A percentile compares a stretch with the other conserved stretches of the same genome.
Conservation (phyloP, 163 green algal species). For the Chlorella variabilis region DNA sequence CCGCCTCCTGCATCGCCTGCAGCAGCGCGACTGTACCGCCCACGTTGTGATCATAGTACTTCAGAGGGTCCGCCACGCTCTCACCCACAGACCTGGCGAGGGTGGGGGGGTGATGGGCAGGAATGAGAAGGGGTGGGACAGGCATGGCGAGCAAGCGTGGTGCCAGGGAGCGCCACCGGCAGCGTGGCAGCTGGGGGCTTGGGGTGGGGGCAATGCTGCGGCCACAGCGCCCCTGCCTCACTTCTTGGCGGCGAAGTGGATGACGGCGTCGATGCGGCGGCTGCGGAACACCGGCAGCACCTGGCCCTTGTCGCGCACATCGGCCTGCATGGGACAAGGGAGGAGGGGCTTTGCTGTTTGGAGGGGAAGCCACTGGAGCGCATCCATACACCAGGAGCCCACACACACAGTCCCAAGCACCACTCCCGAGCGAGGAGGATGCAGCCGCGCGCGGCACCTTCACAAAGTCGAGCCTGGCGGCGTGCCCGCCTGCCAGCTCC, state of each 20-base stretch:
- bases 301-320: slow-evolving; percentile 74
- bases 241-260: slow-evolving; percentile 94
- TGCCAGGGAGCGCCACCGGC: too few species aligned
- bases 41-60: slow-evolving; percentile 99
- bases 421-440: not conserved
- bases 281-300: slow-evolving; percentile 73
- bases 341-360: not conserved
- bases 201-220: too few species aligned
- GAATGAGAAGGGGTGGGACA: too few species aligned
- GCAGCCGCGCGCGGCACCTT: slow-evolving; percentile 58
- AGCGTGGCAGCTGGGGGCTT: too few species aligned
- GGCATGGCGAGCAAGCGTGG: too few species aligned
- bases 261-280: slow-evolving; percentile 89
- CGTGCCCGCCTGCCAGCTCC: slow-evolving; percentile 84
- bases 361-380: too few species aligned
- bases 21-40: slow-evolving; percentile 87
- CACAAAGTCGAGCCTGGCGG: slow-evolving; percentile 79
- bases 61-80: slow-evolving; percentile 87
- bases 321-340: slow-evolving; percentile 56
- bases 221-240: too few species aligned
- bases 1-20: slow-evolving; percentile 77
- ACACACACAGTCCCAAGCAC: too few species aligned
- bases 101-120: not conserved
- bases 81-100: slow-evolving; percentile 94
- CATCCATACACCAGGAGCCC: too few species aligned